These are phyloP conservation scores for Jackrogersella multiformis DNA, from an alignment of 495 filamentous ascomycete species.

Conservation along the genomic window DNA sequence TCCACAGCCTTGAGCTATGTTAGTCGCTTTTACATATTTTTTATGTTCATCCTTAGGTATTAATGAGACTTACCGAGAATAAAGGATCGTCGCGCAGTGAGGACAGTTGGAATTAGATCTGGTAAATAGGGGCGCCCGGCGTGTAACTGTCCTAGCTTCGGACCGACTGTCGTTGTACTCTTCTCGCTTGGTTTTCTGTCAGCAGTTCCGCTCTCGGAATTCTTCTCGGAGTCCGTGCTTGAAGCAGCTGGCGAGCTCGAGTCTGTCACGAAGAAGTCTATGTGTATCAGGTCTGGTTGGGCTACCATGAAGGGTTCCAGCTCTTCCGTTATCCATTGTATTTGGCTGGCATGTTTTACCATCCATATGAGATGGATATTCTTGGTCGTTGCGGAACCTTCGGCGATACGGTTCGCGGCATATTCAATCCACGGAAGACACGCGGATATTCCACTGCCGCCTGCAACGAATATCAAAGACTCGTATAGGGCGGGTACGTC, in stretches of 20 bases:
- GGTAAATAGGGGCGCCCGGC: constrained; percentile 29
- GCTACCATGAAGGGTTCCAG: constrained; percentile 19
- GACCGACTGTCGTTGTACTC: constrained; percentile 10
- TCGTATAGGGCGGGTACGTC: constrained; percentile 66
- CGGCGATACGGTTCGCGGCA: constrained; percentile 75
- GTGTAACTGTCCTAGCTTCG: constrained; percentile 29
- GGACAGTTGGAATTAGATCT: constrained; percentile 16
- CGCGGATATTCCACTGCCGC: constrained; percentile 80
- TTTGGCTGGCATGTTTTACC: constrained; percentile 58
- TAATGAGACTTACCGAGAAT: constrained; percentile 26
- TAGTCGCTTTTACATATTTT: background rate
- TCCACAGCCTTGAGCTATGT: constrained; percentile 62
- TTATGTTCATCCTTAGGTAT: background rate
- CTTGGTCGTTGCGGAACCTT: constrained; percentile 73
- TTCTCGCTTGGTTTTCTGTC: constrained; percentile 19
- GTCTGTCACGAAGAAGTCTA: constrained; percentile 30
- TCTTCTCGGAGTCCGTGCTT: constrained; percentile 26
- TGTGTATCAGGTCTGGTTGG: constrained; percentile 29
- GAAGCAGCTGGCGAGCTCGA: constrained; percentile 11
- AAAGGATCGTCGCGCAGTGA: constrained; percentile 22
- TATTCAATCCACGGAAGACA: constrained; percentile 75
- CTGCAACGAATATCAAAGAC: constrained; percentile 76
- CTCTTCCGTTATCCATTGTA: constrained; percentile 38
- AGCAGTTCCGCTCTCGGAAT: constrained; percentile 3
- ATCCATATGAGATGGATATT: constrained; percentile 79